Conservation (phyloP, 768 basidiomycete genomes). For the Suillus ampliporus region DNA sequence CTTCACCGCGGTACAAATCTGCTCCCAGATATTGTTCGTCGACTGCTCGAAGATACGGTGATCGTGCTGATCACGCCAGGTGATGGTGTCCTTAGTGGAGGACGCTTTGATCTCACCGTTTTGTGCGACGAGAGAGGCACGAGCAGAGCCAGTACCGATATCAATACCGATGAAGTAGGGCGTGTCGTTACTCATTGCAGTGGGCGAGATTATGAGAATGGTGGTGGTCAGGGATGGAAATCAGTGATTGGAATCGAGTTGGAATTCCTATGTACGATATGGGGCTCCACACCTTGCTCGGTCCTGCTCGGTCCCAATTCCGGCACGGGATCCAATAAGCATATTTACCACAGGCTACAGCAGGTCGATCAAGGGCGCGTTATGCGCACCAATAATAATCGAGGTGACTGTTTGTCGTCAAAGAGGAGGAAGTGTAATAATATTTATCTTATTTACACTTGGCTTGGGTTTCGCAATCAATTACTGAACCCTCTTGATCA, state of each 20-base stretch:
- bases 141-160: constrained; percentile 93
- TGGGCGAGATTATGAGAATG: neutral
- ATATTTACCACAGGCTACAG: too few species aligned
- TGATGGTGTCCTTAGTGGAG: constrained; percentile 79
- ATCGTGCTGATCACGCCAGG: constrained; percentile 84
- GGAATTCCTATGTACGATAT: constrained; percentile 3
- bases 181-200: constrained; percentile 41
- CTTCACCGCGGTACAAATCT: constrained; percentile 65
- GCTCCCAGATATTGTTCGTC: constrained; percentile 84
- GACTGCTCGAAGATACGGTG: constrained; percentile 97
- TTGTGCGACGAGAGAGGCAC: constrained; percentile 78
- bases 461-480: neutral
- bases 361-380: too few species aligned
- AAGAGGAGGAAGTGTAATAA: neutral
- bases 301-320: too few species aligned
- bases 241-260: constrained; percentile 1
- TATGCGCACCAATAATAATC: neutral
- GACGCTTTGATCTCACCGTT: constrained; percentile 79
- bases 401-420: neutral
- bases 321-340: too few species aligned
- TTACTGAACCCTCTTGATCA: neutral
- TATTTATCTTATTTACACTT: constrained; percentile 4
- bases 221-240: constrained; percentile 12
- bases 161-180: constrained; percentile 75
- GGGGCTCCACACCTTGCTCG: too few species aligned